Base-by-base conservation (phyloP, 257 asterid genomes). In the Gentiana dahurica region DNA sequence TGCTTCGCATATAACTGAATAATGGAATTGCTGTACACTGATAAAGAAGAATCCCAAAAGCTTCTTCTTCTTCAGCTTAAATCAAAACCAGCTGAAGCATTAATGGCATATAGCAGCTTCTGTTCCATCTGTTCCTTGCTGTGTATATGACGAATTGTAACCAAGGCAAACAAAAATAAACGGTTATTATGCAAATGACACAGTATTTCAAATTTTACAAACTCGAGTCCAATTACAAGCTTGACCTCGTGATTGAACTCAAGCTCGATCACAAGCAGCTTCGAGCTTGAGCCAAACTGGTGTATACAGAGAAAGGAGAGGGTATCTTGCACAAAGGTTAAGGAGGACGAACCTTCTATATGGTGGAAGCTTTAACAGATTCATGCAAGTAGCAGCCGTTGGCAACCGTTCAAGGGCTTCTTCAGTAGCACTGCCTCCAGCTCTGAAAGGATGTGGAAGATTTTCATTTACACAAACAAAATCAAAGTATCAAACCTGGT, bases 311-410 rank as follows among this genome's bases (percentile, higher is more conserved):
- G 12, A 10, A 11, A 34, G 12, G 32, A 1, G 34, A 46, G 34
- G 12, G 2, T 35, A 12, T n/a, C 2, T 44, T 8, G 41, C 8
- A 39, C 34, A 39, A 13, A 32, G 51, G 34, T 50, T 34, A n/a
- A 60, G 34, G 54, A 48, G 48, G 51, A 57, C 72, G 57, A 63
- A 91, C 98, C 95, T 92, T 83, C 84, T 60, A 72, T 92, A 92
- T 32, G 98, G 98, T 37, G 98, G 99, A 70, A 92, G 95, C 69
- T 92, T 88, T 57, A 92, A 75, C 51, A 92, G 97, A 79, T 92
- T 92, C 99, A 92, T 85, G 90, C 99, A 92, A 58, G 99, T 92
- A 43, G 97, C 94, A 39, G 99, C 79, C 48, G 99, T 88, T 33
- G 98, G 98, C 74, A 92, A 77, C 58, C 98, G 85, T 65, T 83